Evolutionary conservation across 768 basidiomycete species (phyloP).

Genomic region (Rhizopogon vesiculosus): DNA sequence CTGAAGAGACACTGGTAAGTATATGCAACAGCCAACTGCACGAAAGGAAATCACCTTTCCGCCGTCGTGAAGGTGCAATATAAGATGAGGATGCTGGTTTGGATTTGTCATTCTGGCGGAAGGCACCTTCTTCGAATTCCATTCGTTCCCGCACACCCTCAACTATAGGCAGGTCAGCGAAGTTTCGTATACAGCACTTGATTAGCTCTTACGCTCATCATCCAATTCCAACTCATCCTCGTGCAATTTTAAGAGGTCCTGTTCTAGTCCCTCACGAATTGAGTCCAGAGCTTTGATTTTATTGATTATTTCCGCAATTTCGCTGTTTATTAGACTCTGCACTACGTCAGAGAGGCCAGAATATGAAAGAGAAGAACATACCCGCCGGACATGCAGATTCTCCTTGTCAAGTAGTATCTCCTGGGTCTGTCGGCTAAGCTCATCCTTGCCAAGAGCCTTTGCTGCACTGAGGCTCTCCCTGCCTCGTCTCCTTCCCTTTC

Average conservation of each 20-base stretch:
- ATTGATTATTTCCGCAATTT: slow-evolving; percentile 83
- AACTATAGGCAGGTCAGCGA: slow-evolving; percentile 41
- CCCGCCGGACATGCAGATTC: slow-evolving; percentile 84
- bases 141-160: slow-evolving; percentile 86
- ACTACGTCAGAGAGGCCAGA: slow-evolving; percentile 7
- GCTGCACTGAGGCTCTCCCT: slow-evolving; percentile 64
- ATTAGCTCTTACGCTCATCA: slow-evolving; percentile 71
- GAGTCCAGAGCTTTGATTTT: slow-evolving; percentile 85
- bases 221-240: slow-evolving; percentile 98
- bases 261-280: slow-evolving; percentile 76
- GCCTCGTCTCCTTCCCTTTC: slow-evolving; percentile 41
- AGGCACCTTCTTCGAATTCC: slow-evolving; percentile 56
- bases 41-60: slow-evolving; percentile 19
- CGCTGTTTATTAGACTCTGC: slow-evolving; percentile 79
- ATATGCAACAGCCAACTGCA: not conserved
- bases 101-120: slow-evolving; percentile 21
- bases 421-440: slow-evolving; percentile 74
- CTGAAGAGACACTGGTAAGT: slow-evolving; percentile 31
- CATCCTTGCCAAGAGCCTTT: slow-evolving; percentile 77
- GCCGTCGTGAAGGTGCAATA: slow-evolving; percentile 26
- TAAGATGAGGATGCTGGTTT: slow-evolving; percentile 8
- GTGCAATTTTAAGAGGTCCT: slow-evolving; percentile 78
- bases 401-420: slow-evolving; percentile 92
- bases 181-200: not conserved
- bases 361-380: slow-evolving; percentile 21